Evolutionary conservation across 1,284 basidiomycete genomes (phyloP).

Genomic region (Lentinula novae-zelandiae): DNA sequence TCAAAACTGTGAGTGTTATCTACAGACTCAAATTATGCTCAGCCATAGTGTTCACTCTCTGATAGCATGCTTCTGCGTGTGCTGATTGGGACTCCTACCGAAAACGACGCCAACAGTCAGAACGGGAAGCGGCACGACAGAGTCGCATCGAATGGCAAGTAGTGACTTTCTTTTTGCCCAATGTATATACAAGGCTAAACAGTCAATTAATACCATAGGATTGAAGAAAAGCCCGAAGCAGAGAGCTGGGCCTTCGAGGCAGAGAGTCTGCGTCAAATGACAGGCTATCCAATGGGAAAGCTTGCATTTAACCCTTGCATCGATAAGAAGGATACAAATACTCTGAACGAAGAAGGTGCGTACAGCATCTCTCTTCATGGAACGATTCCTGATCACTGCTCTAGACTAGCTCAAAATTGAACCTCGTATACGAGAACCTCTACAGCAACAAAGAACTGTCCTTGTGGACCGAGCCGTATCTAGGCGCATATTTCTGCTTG

Average conservation of each 20-base stretch:
- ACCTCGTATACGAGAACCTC: not conserved
- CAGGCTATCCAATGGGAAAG: not conserved
- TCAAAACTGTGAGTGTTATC: not conserved
- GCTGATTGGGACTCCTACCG: not conserved
- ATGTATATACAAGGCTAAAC: too few species aligned
- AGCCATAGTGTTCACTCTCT: not conserved
- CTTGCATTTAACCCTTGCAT: not conserved
- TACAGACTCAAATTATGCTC: not conserved
- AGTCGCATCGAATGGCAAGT: not conserved
- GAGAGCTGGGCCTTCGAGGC: not conserved
- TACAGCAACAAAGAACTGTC: not conserved
- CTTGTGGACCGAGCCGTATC: not conserved
- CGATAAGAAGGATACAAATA: not conserved
- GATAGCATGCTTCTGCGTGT: not conserved
- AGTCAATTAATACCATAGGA: not conserved
- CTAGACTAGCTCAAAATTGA: not conserved
- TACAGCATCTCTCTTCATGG: too few species aligned
- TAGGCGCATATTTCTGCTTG: not conserved
- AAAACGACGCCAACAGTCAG: not conserved
- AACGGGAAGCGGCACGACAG: not conserved
- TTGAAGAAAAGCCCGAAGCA: not conserved
- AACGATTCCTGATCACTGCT: not conserved
- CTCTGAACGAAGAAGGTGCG: not conserved
- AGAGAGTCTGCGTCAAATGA: not conserved
- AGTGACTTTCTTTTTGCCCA: too few species aligned